These are phyloP conservation scores for Fusarium vanettenii DNA, from an alignment of 2,329 filamentous ascomycete species.

Conservation along the genomic window DNA sequence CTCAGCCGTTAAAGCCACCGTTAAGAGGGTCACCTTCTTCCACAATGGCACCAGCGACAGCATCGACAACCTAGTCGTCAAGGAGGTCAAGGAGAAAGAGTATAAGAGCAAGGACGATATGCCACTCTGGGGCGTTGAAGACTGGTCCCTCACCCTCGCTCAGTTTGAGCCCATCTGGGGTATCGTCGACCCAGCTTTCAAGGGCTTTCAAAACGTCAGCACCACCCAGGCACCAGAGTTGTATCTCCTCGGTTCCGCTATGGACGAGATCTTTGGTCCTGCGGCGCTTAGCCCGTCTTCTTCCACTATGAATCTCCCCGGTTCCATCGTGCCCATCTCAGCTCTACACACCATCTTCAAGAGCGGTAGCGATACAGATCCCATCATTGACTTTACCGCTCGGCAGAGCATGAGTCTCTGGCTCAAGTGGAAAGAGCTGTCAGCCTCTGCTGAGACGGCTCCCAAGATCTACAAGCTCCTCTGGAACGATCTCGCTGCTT, in stretches of 20 bases:
- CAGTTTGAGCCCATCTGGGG: constrained; percentile 38
- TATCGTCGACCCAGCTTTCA: constrained; percentile 28
- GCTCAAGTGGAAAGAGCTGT: constrained; percentile 31
- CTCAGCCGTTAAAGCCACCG: constrained; percentile 52
- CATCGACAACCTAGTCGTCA: constrained; percentile 49
- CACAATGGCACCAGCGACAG: constrained; percentile 53
- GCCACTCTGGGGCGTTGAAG: constrained; percentile 50
- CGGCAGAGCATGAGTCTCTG: constrained; percentile 30
- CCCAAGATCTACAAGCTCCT: constrained; percentile 21
- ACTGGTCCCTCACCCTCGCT: constrained; percentile 28
- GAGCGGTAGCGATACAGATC: neutral
- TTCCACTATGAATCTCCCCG: constrained; percentile 23
- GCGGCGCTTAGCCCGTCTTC: neutral
- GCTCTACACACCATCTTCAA: constrained; percentile 16
- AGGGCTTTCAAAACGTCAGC: constrained; percentile 24
- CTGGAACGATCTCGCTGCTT: constrained; percentile 36
- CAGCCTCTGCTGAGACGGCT: constrained; percentile 11
- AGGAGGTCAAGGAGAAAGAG: constrained; percentile 49
- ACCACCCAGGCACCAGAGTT: constrained; percentile 24
- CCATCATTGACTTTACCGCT: constrained; percentile 17
- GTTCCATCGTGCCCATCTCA: constrained; percentile 21
- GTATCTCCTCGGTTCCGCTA: constrained; percentile 18
- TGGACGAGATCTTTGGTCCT: neutral
- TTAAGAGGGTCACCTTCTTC: constrained; percentile 58
- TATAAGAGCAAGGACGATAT: constrained; percentile 46